phyloP scores from a whole-genome alignment of 78 protist genomes.

The Isochrysis galbana region DNA sequence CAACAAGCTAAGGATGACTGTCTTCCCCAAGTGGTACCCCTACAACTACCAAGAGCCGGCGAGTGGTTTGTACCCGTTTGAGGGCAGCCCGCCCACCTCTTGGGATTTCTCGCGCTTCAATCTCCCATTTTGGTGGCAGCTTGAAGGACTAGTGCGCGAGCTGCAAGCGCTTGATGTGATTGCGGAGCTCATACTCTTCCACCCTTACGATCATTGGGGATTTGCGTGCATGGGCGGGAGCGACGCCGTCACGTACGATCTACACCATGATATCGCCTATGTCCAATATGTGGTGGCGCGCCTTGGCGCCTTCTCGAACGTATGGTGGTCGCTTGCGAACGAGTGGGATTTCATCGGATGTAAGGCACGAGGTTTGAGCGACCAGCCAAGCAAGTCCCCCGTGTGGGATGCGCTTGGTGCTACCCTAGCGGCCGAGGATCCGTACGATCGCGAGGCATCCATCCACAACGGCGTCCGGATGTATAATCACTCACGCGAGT shows the following conservation, averaged over 20 bases:
- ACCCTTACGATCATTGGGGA: slow-evolving; percentile 7
- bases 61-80: neutral
- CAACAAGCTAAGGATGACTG: neutral
- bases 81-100: neutral
- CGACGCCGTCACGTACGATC: neutral
- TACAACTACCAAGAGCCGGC: neutral
- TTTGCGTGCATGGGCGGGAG: neutral
- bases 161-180: neutral
- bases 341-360: neutral
- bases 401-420: neutral
- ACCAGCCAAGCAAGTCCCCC: neutral
- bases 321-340: neutral
- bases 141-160: neutral
- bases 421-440: neutral
- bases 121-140: neutral
- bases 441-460: neutral
- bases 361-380: neutral
- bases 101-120: neutral
- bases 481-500: neutral
- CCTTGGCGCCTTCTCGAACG: neutral
- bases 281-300: neutral
- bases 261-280: neutral
- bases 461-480: neutral
- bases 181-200: neutral
- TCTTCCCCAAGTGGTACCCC: slow-evolving; percentile 9